phyloP scores from a whole-genome alignment of 1,139 yeast genomes.

The Candida dubliniensis region DNA sequence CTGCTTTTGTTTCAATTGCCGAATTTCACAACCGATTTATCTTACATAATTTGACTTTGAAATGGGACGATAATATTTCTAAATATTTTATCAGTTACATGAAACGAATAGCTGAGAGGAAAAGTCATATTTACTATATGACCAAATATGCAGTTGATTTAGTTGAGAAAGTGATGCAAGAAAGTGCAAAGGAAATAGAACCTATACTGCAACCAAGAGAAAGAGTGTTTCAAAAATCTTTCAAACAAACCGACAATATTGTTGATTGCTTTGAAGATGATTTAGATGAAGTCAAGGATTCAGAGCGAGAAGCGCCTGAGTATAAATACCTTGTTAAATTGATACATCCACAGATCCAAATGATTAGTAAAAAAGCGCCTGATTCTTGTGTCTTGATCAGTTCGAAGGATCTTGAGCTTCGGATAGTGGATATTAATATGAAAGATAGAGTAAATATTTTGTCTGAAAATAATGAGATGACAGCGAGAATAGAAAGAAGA shows the following conservation, averaged over 20 bases:
- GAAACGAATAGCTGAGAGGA: slow-evolving; percentile 57
- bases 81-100: slow-evolving; percentile 63
- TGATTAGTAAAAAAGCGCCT: slow-evolving; percentile 33
- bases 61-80: slow-evolving; percentile 74
- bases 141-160: slow-evolving; percentile 72
- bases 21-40: slow-evolving; percentile 74
- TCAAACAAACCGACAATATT: slow-evolving; percentile 32
- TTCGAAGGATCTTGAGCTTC: slow-evolving; percentile 69
- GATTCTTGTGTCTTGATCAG: slow-evolving; percentile 52
- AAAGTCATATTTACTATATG: slow-evolving; percentile 59
- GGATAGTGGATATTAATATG: slow-evolving; percentile 58
- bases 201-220: slow-evolving; percentile 17
- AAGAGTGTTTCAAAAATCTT: slow-evolving; percentile 16
- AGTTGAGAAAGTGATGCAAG: slow-evolving; percentile 42
- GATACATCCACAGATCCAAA: slow-evolving; percentile 47
- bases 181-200: slow-evolving; percentile 16
- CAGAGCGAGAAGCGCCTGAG: slow-evolving; percentile 34
- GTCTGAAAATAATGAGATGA: slow-evolving; percentile 35
- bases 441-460: slow-evolving; percentile 47
- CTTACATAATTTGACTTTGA: slow-evolving; percentile 71
- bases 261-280: slow-evolving; percentile 35
- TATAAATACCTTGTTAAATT: slow-evolving; percentile 42
- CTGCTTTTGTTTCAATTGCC: slow-evolving; percentile 19
- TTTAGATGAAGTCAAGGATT: slow-evolving; percentile 24
- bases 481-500: slow-evolving; percentile 65